These are phyloP conservation scores for Rhytidiadelphus loreus DNA, from an alignment of 225 moss, liverwort and hornwort genomes.

Conservation along the genomic window DNA sequence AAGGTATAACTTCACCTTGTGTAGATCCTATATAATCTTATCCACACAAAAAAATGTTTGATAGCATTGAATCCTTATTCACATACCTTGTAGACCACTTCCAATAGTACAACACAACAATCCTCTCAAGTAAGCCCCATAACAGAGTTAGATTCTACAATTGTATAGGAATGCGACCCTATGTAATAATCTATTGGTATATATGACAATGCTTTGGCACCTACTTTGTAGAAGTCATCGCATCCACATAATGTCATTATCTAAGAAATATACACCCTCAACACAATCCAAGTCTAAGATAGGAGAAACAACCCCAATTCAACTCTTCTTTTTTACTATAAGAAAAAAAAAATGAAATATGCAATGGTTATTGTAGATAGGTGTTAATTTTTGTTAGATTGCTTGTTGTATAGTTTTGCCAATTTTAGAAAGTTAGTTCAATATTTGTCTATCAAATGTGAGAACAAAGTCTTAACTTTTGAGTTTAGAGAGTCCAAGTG, in stretches of 20 bases:
- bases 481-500: no score
- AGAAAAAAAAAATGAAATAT: not conserved
- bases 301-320: not conserved
- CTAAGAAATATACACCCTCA: not conserved
- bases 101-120: accelerated
- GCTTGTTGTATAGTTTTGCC: no score
- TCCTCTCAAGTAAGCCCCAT: accelerated
- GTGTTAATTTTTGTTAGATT: no score
- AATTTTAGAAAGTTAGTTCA: no score
- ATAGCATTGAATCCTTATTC: not conserved
- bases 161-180: accelerated
- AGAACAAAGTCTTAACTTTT: no score
- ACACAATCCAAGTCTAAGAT: accelerated
- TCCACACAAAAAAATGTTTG: no score
- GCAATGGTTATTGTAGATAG: no score
- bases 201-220: not conserved
- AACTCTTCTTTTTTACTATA: not conserved
- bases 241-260: no score
- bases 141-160: accelerated
- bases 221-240: accelerated
- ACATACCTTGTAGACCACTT: accelerated
- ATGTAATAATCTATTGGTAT: no score
- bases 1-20: not conserved
- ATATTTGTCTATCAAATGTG: no score
- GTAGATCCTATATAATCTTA: no score